Evolutionary conservation across 768 basidiomycete species (phyloP).

Genomic region (Rhodotorula toruloides): DNA sequence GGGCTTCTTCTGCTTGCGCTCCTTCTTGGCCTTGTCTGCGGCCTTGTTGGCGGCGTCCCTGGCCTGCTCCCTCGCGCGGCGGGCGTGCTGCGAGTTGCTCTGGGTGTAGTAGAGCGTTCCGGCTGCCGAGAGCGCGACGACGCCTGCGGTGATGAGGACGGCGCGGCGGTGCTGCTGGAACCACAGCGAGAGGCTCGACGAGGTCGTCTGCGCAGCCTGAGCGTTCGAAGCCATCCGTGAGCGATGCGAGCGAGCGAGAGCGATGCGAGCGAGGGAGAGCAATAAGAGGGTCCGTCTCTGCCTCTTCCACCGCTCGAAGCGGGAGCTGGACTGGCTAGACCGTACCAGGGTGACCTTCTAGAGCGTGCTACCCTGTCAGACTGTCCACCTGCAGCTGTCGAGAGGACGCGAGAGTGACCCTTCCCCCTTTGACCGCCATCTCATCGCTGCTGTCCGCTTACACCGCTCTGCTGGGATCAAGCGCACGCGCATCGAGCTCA

Average conservation of each 20-base stretch:
- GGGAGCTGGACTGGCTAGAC: no score
- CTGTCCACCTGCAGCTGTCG: no score
- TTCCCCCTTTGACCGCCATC: no score
- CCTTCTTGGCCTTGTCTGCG: slow-evolving; percentile 52
- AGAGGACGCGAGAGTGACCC: no score
- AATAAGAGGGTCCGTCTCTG: no score
- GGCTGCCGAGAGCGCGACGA: slow-evolving; percentile 64
- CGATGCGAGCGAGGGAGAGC: not conserved
- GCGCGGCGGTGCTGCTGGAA: slow-evolving; percentile 15
- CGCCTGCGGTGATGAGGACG: slow-evolving; percentile 62
- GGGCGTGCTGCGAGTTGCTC: slow-evolving; percentile 42
- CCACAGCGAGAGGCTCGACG: slow-evolving; percentile 5
- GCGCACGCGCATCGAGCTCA: no score
- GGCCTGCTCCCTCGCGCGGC: slow-evolving; percentile 37
- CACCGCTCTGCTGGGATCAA: no score
- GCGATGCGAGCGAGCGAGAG: not conserved
- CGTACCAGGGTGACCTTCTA: not conserved
- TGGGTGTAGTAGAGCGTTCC: slow-evolving; percentile 59
- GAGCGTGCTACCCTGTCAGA: no score
- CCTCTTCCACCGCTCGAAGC: no score
- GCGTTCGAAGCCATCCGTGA: not conserved
- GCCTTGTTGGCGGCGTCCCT: slow-evolving; percentile 47
- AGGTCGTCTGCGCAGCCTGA: not conserved
- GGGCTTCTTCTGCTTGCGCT: slow-evolving; percentile 52
- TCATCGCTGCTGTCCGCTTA: no score